These are phyloP conservation scores for Conoideocrella luteorostrata DNA, from an alignment of 2,329 filamentous ascomycete species.

Conservation along the genomic window DNA sequence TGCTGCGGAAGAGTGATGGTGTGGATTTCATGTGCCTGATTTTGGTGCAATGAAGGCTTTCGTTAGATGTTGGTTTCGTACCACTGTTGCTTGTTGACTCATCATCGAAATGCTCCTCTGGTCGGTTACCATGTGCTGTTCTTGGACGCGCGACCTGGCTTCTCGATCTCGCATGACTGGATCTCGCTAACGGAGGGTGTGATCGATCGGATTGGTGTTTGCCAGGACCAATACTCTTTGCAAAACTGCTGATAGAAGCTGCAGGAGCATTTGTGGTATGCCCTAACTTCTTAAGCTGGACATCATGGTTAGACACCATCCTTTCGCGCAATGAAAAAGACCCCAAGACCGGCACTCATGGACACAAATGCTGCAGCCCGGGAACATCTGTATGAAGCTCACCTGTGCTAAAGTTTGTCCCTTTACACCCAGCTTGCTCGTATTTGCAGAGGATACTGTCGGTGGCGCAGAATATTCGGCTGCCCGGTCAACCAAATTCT, in stretches of 20 bases:
- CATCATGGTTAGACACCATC: background rate
- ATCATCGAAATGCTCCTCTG: constrained; percentile 32
- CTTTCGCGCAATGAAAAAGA: background rate
- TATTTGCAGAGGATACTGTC: constrained; percentile 22
- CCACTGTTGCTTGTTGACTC: constrained; percentile 25
- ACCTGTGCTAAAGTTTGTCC: constrained; percentile 34
- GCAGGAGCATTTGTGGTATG: constrained; percentile 24
- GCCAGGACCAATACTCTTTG: constrained; percentile 50
- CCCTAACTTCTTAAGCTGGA: constrained; percentile 31
- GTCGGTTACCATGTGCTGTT: constrained; percentile 34
- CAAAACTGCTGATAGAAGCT: constrained; percentile 39
- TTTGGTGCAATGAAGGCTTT: constrained; percentile 15
- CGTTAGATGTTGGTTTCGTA: constrained; percentile 22
- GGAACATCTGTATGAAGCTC: background rate
- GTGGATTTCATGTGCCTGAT: constrained; percentile 19
- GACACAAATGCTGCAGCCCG: too few species aligned
- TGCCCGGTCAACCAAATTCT: constrained; percentile 49
- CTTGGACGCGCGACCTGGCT: constrained; percentile 30
- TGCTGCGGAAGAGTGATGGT: constrained; percentile 23
- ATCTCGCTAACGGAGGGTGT: constrained; percentile 44
- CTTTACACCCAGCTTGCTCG: constrained; percentile 35
- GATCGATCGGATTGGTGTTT: constrained; percentile 44
- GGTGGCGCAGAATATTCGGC: constrained; percentile 39
- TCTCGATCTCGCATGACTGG: constrained; percentile 39
- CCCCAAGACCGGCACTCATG: too few species aligned